Conservation (phyloP, 495 filamentous ascomycete species). For the Aspergillus ellipticus region DNA sequence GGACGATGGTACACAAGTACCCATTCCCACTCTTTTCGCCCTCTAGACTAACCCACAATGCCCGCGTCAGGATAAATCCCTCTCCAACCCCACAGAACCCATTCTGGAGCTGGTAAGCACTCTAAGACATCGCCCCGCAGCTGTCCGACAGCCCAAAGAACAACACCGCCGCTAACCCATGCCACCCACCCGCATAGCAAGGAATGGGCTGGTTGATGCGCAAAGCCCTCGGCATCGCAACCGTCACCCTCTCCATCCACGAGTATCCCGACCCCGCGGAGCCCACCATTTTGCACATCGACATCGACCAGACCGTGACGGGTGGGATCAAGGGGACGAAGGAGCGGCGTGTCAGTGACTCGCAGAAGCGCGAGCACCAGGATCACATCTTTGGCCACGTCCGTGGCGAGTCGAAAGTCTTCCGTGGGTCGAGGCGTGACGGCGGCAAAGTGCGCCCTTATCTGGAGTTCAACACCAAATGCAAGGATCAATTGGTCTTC, state of each 20-base stretch:
- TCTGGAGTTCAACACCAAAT: slow-evolving; percentile 30
- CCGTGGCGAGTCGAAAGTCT: slow-evolving; percentile 56
- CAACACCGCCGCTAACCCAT: slow-evolving; percentile 5
- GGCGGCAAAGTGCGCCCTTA: slow-evolving; percentile 36
- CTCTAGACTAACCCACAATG: slow-evolving; percentile 1
- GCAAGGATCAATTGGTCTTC: slow-evolving; percentile 40
- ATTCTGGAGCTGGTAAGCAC: slow-evolving; percentile 60
- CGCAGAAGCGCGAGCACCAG: slow-evolving; percentile 60
- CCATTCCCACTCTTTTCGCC: not conserved
- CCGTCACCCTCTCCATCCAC: slow-evolving; percentile 65
- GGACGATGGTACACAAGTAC: slow-evolving; percentile 62
- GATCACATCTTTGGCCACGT: slow-evolving; percentile 82
- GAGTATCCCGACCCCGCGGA: slow-evolving; percentile 53
- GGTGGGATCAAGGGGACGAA: slow-evolving; percentile 70
- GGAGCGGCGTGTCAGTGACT: slow-evolving; percentile 72
- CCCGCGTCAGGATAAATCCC: slow-evolving; percentile 65
- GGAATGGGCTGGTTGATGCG: slow-evolving; percentile 79
- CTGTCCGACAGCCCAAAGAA: not conserved
- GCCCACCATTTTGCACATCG: slow-evolving; percentile 59
- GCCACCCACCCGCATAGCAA: slow-evolving; percentile 52
- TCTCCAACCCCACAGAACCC: slow-evolving; percentile 68
- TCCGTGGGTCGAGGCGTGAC: slow-evolving; percentile 34
- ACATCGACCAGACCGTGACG: slow-evolving; percentile 73
- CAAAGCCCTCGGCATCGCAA: slow-evolving; percentile 68
- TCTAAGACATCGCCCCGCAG: slow-evolving; percentile 1